Conservation (phyloP, 805 yeast species). For the Starmera dryadoides region DNA sequence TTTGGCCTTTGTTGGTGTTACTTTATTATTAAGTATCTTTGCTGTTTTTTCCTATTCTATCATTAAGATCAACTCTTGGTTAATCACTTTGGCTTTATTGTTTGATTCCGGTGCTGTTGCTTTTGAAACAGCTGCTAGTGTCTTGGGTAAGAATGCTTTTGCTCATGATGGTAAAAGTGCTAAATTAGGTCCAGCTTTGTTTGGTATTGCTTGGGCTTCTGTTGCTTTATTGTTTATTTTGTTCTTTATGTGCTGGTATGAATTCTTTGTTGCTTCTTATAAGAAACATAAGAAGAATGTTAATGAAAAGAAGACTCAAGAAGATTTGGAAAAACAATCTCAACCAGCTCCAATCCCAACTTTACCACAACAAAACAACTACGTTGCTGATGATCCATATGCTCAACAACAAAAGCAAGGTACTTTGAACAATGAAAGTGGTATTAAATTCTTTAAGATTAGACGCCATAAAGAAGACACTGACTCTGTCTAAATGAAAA, state of each 20-base stretch:
- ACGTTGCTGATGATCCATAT: constrained; percentile 14
- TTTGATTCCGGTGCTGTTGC: constrained; percentile 58
- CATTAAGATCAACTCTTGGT: constrained; percentile 46
- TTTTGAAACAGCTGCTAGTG: constrained; percentile 69
- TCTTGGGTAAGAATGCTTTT: constrained; percentile 71
- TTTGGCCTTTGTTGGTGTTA: constrained; percentile 54
- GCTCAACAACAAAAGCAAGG: constrained; percentile 23
- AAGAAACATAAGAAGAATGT: constrained; percentile 39
- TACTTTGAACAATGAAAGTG: constrained; percentile 36
- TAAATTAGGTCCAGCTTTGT: constrained; percentile 46
- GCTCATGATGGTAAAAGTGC: constrained; percentile 33
- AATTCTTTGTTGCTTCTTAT: constrained; percentile 41
- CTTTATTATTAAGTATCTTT: constrained; percentile 48
- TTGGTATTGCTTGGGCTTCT: constrained; percentile 70
- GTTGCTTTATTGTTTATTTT: constrained; percentile 44
- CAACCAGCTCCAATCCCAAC: constrained; percentile 18
- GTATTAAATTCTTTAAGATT: constrained; percentile 72
- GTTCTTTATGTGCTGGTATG: constrained; percentile 45
- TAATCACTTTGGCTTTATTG: constrained; percentile 43
- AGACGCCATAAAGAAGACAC: constrained; percentile 43
- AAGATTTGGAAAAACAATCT: background rate
- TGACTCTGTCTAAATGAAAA: constrained; percentile 25
- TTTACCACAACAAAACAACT: constrained; percentile 19
- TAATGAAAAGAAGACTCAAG: constrained; percentile 4
- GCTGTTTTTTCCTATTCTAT: constrained; percentile 49